A percentile compares a stretch with the other conserved stretches of the same genome.
These are phyloP conservation scores for Fusarium illudens DNA, from an alignment of 2,329 filamentous ascomycete species.

Conservation along the genomic window DNA sequence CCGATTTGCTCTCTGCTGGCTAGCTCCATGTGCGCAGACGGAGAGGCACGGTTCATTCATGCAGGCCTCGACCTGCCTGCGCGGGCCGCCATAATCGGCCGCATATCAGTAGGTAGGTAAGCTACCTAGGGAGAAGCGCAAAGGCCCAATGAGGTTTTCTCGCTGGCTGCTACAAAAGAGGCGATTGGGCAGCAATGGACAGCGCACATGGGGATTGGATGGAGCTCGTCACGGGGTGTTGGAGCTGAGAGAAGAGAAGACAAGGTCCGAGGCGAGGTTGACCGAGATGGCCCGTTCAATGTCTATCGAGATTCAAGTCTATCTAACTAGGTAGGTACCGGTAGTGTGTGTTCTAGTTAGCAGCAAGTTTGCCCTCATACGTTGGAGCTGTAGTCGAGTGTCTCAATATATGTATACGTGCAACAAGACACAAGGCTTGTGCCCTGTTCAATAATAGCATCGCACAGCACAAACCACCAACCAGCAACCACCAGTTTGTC, in stretches of 20 bases:
- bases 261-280: not conserved
- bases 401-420: constrained; percentile 22
- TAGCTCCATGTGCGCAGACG: not conserved
- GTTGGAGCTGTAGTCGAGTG: not conserved
- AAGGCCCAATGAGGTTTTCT: not conserved
- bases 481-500: constrained; percentile 9
- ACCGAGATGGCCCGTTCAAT: too few species aligned
- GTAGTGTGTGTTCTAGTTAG: too few species aligned
- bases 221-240: constrained; percentile 14
- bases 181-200: constrained; percentile 30
- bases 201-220: constrained; percentile 3
- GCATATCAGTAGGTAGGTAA: constrained; percentile 14
- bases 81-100: constrained; percentile 20
- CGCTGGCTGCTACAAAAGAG: not conserved
- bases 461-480: constrained; percentile 9
- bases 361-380: too few species aligned
- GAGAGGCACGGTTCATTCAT: constrained; percentile 14
- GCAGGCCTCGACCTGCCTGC: constrained; percentile 21
- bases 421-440: constrained; percentile 14
- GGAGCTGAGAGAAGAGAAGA: constrained; percentile 27
- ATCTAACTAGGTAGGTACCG: too few species aligned
- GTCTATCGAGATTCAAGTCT: too few species aligned
- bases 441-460: constrained; percentile 23
- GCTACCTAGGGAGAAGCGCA: too few species aligned
- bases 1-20: not conserved